Evolutionary conservation across 768 basidiomycete genomes (phyloP), one percentile per base, ranked within the genome.

Genomic region (Boletus speciosus): DNA sequence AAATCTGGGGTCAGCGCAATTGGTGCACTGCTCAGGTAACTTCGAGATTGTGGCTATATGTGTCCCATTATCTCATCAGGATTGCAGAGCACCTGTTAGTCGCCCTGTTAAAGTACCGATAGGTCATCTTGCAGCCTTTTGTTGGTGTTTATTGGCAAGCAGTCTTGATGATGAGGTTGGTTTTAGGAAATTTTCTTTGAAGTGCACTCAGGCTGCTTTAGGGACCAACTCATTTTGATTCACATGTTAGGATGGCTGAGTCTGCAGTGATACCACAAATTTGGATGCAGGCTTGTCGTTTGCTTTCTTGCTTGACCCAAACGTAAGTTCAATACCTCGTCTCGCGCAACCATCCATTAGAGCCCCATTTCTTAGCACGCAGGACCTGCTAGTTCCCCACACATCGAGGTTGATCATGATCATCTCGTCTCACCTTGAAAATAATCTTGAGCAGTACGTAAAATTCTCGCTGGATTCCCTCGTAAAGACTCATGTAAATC

Each of bases 81-180:
- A 29, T 5, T 36, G 4, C 55, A 90, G 87, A 43, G 72, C 83
- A 12, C 68, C 76, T 3, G 74, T 76, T 2, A 74, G 78, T 41
- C 81, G 90, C 9, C 82, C 87, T 16, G 82, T 93, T 0, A 76
- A 78, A 57, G 64, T 93, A 9, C 89, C 91, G 1, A 61, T 89
- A n/a, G 90, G 88, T 5, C 64, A 74, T 37, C 61, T 91, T 16
- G 74, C 79, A 12, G 76, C 78, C 41, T 78, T 91, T 32, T 74
- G 76, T 25, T 64, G 73, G 25, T 75, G 78, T 9, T 71, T 92
- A 16, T 61, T 84, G 63, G 71, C 64, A 67, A 81, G 70, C 39
- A 75, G 76, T 10, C 61, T 49, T 16, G 79, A 84, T 10, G 81
- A 80, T 19, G 70, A 74, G 63, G 80, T 78, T 56, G 48, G 55